phyloP scores from a whole-genome alignment of 2,329 filamentous ascomycete genomes.

The Calonectria ilicicola region DNA sequence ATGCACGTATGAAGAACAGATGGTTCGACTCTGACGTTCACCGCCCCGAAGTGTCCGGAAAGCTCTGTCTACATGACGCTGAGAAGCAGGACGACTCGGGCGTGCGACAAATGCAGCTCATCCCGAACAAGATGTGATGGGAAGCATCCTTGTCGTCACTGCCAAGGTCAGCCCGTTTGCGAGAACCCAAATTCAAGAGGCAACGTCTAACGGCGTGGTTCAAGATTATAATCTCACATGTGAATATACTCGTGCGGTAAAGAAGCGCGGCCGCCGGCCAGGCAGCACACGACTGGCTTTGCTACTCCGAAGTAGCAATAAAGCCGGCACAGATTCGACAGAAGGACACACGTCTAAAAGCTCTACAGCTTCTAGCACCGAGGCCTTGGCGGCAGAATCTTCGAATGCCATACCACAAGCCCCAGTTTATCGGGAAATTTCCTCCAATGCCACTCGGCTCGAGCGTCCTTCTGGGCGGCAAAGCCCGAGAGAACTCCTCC shows the following conservation, averaged over 20 bases:
- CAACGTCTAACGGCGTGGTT: neutral
- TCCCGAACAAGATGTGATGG: neutral
- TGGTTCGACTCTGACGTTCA: neutral
- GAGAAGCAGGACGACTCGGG: neutral
- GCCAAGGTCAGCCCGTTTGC: neutral
- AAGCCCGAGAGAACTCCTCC: neutral
- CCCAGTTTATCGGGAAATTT: no score
- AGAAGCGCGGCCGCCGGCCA: neutral
- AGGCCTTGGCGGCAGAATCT: neutral
- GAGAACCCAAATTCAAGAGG: no score
- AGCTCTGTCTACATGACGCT: neutral
- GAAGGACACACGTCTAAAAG: neutral
- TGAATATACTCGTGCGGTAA: neutral
- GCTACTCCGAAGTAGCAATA: neutral
- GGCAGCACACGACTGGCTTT: neutral
- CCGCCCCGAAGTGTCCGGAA: neutral
- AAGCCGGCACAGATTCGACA: neutral
- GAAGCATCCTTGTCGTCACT: neutral
- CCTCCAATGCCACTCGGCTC: neutral
- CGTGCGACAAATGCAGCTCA: constrained; percentile 1
- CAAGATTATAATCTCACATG: neutral
- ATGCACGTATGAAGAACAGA: neutral
- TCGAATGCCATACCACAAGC: neutral
- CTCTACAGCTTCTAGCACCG: neutral
- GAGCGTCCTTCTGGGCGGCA: neutral